Evolutionary conservation across 768 basidiomycete species (phyloP), one percentile per base, ranked within the genome.

Genomic region (Rhizopogon salebrosus): DNA sequence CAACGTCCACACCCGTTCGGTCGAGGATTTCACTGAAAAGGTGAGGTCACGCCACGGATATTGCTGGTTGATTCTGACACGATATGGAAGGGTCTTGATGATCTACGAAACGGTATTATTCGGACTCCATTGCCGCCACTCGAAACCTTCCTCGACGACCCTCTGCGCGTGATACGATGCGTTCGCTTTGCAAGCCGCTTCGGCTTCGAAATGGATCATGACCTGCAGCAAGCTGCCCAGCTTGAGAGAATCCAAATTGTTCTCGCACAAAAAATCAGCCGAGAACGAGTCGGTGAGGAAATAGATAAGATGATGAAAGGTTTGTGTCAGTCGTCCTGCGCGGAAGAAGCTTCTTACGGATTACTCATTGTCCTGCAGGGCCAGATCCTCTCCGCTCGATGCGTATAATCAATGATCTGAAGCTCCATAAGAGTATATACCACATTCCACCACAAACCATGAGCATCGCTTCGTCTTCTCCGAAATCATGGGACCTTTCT

Each of bases 221-320:
- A 87, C 46, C 71, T 97, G 20, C 70, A 75, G 46, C 74, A 78
- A 13, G 83, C 89, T 14, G 85, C 80, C 2, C 75, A 69, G 53
- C 81, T 88, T 60, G 69, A 72, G 11, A 67, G 67, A 36, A 87
- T 92, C 39, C 86, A 89, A 73, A 70, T 78, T 43, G 88, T 85
- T 0, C 70, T 97, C 14, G 72, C 80, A 9, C 75, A 74, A 1
- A 97, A 98, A 65, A 89, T 99, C 41, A 87, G 88, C 31, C 81
- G 92, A 48, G 97, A 98, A 71, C 81, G 97, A 16, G 82, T 94
- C 5, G 95, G 95, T 0, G 89, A 89, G 56, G 97, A 99, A 68
- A 62, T 98, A 13, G 81, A 88, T 56, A 99, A 98, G 67, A 98
- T 98, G 90, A 78, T 98, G 65, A 84, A 84, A 74, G 87, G 95